Percentiles rank a stretch among this genome's conserved stretches.
These are phyloP conservation scores for Debaryomyces castellii DNA, from an alignment of 805 yeast species.

Conservation along the genomic window DNA sequence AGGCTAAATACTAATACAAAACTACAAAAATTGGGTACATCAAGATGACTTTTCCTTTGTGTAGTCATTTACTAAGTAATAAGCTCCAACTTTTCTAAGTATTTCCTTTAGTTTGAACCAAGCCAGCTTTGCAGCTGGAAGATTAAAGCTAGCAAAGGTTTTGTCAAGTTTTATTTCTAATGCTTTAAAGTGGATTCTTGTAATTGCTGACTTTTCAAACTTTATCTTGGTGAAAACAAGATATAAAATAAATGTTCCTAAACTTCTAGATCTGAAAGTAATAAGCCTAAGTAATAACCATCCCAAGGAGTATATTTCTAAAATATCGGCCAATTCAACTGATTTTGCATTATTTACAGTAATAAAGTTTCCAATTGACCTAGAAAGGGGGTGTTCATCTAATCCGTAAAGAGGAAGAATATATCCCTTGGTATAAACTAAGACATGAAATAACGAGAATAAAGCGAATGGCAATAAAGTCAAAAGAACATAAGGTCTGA, in stretches of 20 bases:
- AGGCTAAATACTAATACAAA: neutral
- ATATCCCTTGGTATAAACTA: constrained; percentile 65
- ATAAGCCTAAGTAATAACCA: constrained; percentile 51
- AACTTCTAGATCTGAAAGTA: constrained; percentile 61
- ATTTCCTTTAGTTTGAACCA: constrained; percentile 36
- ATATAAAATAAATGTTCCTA: constrained; percentile 56
- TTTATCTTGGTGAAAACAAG: constrained; percentile 70
- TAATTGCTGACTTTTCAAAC: constrained; percentile 71
- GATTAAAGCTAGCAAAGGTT: constrained; percentile 23
- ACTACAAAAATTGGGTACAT: neutral
- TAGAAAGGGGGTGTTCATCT: constrained; percentile 24
- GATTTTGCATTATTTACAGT: constrained; percentile 35
- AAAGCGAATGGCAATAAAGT: constrained; percentile 72
- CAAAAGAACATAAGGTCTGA: constrained; percentile 59
- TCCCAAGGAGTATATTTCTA: constrained; percentile 44
- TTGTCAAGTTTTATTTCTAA: constrained; percentile 55
- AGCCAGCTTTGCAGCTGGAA: constrained; percentile 34
- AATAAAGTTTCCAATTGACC: constrained; percentile 40
- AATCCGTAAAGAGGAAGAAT: constrained; percentile 63
- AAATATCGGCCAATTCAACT: constrained; percentile 37
- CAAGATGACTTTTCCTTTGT: constrained; percentile 30
- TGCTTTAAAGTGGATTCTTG: constrained; percentile 64
- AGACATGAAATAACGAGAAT: constrained; percentile 79
- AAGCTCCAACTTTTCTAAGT: constrained; percentile 26
- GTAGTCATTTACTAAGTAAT: constrained; percentile 34